phyloP scores from a whole-genome alignment of 2,329 filamentous ascomycete genomes.

The Lizonia empirigonia region DNA sequence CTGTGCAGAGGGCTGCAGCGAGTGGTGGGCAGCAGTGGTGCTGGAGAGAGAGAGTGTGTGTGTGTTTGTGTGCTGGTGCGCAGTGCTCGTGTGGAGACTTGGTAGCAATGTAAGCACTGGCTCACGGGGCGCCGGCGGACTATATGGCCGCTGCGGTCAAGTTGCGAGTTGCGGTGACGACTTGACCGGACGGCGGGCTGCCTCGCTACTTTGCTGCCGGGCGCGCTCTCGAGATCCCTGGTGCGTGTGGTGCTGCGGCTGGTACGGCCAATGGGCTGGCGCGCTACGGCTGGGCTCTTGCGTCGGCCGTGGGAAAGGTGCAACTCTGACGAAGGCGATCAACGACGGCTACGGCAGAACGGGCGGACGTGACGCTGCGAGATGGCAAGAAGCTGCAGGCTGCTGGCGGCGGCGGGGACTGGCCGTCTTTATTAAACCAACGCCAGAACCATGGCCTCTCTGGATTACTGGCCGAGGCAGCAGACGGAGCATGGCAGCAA shows the following conservation, averaged over 20 bases:
- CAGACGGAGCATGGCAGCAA: background rate
- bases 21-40: background rate
- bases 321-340: slow-evolving; percentile 33
- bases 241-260: slow-evolving; percentile 3
- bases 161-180: slow-evolving; percentile 38
- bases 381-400: background rate
- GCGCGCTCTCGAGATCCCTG: slow-evolving; percentile 25
- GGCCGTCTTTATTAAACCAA: slow-evolving; percentile 5
- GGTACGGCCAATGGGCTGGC: slow-evolving; percentile 27
- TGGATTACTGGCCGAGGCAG: slow-evolving; percentile 12
- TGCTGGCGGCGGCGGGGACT: background rate
- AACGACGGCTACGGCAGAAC: slow-evolving; percentile 1
- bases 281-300: slow-evolving; percentile 31
- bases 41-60: background rate
- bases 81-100: slow-evolving; percentile 3
- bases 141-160: slow-evolving; percentile 28
- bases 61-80: background rate
- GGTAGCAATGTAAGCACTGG: slow-evolving; percentile 4
- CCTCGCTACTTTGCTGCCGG: slow-evolving; percentile 19
- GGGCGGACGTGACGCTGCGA: background rate
- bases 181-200: slow-evolving; percentile 18
- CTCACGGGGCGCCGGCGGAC: slow-evolving; percentile 25
- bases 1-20: slow-evolving; percentile 21
- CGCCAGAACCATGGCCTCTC: background rate
- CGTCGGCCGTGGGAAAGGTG: slow-evolving; percentile 28